Percentiles rank a stretch among this genome's conserved stretches.
These are phyloP conservation scores for Pichia thaimueangensis DNA, from an alignment of 805 yeast genomes.

Conservation along the genomic window DNA sequence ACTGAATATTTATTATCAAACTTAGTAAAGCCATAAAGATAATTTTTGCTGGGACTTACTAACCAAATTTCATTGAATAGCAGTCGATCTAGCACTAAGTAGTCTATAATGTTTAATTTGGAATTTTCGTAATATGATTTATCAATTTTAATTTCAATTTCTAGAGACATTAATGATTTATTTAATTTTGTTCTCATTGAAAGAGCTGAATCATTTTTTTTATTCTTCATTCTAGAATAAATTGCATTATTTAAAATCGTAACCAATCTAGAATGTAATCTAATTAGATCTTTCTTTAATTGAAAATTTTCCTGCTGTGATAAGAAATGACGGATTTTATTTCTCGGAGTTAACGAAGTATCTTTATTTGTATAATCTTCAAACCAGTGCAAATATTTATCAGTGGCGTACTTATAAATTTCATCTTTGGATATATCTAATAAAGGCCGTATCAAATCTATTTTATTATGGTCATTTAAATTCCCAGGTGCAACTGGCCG, in stretches of 20 bases:
- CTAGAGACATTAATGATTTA: constrained; percentile 8
- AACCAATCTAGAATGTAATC: constrained; percentile 14
- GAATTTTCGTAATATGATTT: neutral
- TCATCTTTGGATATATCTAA: constrained; percentile 38
- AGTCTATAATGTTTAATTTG: constrained; percentile 2
- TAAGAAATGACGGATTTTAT: constrained; percentile 37
- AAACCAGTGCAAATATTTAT: constrained; percentile 47
- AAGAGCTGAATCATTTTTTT: constrained; percentile 10
- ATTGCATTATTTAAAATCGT: constrained; percentile 16
- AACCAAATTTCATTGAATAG: constrained; percentile 19
- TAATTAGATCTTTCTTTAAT: constrained; percentile 1
- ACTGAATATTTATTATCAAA: constrained; percentile 10
- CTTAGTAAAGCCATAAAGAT: constrained; percentile 7
- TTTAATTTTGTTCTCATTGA: constrained; percentile 3
- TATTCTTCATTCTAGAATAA: constrained; percentile 15
- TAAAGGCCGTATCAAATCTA: constrained; percentile 44
- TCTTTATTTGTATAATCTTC: constrained; percentile 64
- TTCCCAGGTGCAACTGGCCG: neutral
- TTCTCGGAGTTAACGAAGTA: constrained; percentile 48
- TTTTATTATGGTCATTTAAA: neutral
- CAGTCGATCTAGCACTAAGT: constrained; percentile 24
- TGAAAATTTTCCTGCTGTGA: constrained; percentile 10
- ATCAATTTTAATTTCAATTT: constrained; percentile 16
- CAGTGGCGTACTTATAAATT: constrained; percentile 40
- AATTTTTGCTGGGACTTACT: constrained; percentile 4